Evolutionary conservation across 2,329 filamentous ascomycete genomes (phyloP), one percentile per base, ranked within the genome.

Genomic region (Xylaria polymorpha): DNA sequence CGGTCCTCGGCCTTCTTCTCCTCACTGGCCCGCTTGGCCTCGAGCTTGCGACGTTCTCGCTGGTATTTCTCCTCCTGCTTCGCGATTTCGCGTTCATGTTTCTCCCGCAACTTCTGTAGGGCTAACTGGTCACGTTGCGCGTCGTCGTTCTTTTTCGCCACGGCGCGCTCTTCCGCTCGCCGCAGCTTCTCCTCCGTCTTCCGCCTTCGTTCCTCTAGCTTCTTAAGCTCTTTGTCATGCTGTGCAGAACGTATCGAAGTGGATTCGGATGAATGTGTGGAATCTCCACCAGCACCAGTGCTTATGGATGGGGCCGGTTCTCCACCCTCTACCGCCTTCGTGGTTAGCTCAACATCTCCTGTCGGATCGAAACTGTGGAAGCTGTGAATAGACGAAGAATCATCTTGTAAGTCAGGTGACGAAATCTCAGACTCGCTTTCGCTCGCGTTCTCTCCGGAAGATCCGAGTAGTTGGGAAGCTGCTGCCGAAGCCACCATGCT

Each of bases 51-150:
- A 55, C 92, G 81, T 75, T 93, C 90, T 14, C 85, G 85, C 71
- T 86, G 85, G 73, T 90, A 90, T 73, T 90, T 91, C 56, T 89
- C 89, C 72, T 91, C 87, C 61, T 90, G 87, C 76, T 91, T 92
- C 51, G 87, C 86, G 0, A 90, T 77, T 71, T 91, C 89, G 57
- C 82, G 84, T 55, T 88, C 86, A 77, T 92, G 88, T 75, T 87
- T 90, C 76, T 91, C 88, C 37, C 86, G 85, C 8, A 89, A 83
- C 77, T 89, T 91, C 37, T 85, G 83, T 5, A 88, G 71, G 1
- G 83, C 82, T 1, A 82, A 79, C 59, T 79, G 74, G 39, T 77
- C 77, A 60, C 74, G 73, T 43, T 74, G 66, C 9, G 81, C 82
- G 55, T 90, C 87, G 65, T 86, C 81, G 59, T 83, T 81, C 71